Conservation (phyloP, 306 rosid species). For the Gynostemma pentaphyllum region DNA sequence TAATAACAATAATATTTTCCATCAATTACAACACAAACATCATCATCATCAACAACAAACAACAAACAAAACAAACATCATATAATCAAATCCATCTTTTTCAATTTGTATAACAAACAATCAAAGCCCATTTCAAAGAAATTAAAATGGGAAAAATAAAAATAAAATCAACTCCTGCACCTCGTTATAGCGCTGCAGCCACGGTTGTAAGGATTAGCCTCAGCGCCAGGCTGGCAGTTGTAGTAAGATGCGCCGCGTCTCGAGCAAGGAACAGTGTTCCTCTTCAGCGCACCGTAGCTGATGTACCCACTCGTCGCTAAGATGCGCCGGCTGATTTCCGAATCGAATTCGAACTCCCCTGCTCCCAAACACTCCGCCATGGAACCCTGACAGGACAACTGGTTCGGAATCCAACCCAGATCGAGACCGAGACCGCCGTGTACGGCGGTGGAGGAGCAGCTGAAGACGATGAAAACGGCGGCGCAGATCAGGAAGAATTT, state of each 20-base stretch:
- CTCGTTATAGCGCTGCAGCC: slow-evolving; percentile 86
- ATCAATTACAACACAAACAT: not conserved
- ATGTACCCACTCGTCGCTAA: slow-evolving; percentile 66
- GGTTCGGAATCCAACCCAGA: slow-evolving; percentile 30
- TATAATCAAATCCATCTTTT: slow-evolving; percentile 5
- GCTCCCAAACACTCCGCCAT: slow-evolving; percentile 44
- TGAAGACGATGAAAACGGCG: slow-evolving; percentile 13
- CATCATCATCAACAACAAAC: no score
- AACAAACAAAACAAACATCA: no score
- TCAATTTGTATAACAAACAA: slow-evolving; percentile 35
- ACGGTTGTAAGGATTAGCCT: slow-evolving; percentile 81
- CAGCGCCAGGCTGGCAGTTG: slow-evolving; percentile 84
- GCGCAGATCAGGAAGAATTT: slow-evolving; percentile 52
- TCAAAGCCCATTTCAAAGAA: slow-evolving; percentile 20
- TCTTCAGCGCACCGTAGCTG: slow-evolving; percentile 96
- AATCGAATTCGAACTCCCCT: slow-evolving; percentile 67
- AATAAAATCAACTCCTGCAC: slow-evolving; percentile 64
- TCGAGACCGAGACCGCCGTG: slow-evolving; percentile 26
- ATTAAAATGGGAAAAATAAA: not conserved
- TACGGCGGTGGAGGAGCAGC: slow-evolving; percentile 26
- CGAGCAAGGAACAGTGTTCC: slow-evolving; percentile 94
- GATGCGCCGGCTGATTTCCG: slow-evolving; percentile 85
- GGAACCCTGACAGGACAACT: slow-evolving; percentile 40
- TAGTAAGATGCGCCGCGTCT: slow-evolving; percentile 89
- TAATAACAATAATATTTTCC: not conserved